Percentiles rank a stretch among this genome's conserved stretches.
Conservation (phyloP, 129 eudicot genomes). For the Lactuca sativa region DNA sequence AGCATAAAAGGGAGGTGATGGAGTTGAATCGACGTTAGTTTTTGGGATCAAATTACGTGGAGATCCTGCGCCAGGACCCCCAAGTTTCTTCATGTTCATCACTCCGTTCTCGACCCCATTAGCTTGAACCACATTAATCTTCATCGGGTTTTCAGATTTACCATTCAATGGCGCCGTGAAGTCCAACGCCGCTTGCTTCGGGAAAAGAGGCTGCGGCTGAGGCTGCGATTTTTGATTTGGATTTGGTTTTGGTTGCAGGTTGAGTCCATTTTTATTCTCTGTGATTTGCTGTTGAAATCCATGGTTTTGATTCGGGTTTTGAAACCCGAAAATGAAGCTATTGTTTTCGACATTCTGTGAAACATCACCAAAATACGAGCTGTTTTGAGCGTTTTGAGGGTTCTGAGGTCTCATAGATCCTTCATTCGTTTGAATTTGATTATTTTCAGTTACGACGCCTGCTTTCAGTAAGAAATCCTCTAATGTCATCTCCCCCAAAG, state of each 20-base stretch:
- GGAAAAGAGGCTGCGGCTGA: conserved; percentile 51
- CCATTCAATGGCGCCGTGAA: conserved; percentile 53
- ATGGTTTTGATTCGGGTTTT: conserved; percentile 48
- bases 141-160: conserved; percentile 38
- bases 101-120: conserved; percentile 43
- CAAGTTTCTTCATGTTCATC: conserved; percentile 33
- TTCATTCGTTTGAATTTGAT: conserved; percentile 32
- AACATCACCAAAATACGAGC: conserved; percentile 43
- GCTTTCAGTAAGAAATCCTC: conserved; percentile 85
- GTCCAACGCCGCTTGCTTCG: conserved; percentile 66
- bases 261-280: conserved; percentile 32
- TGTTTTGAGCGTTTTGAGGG: conserved; percentile 14
- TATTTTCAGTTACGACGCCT: conserved; percentile 69
- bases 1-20: conserved; percentile 53
- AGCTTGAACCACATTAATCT: conserved; percentile 36
- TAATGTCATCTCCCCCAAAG: conserved; percentile 81
- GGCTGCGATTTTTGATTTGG: conserved; percentile 44
- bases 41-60: conserved; percentile 49
- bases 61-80: conserved; percentile 37
- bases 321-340: conserved; percentile 55
- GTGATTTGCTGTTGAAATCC: conserved; percentile 39
- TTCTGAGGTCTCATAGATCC: conserved; percentile 12
- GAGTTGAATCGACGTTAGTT: conserved; percentile 48
- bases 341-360: conserved; percentile 29
- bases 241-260: conserved; percentile 40